A percentile compares a stretch with the other conserved stretches of the same genome.
These are phyloP conservation scores for Spirogloea muscicola DNA, from an alignment of 139 green algal species.

Conservation along the genomic window DNA sequence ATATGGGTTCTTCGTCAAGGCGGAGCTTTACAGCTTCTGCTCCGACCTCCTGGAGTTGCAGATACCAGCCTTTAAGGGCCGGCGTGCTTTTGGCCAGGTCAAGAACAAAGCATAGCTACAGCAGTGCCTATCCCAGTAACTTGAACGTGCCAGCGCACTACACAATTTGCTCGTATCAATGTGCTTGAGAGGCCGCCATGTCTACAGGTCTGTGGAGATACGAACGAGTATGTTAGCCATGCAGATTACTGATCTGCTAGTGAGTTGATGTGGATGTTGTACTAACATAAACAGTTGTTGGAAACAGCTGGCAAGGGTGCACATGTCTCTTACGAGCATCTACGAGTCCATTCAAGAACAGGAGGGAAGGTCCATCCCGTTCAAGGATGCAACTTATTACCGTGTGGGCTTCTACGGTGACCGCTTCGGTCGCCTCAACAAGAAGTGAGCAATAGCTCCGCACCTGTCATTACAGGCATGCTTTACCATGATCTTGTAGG, in stretches of 20 bases:
- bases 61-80: slow-evolving; percentile 33
- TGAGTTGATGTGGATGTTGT: too few species aligned
- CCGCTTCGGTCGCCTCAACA: slow-evolving; percentile 25
- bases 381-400: slow-evolving; percentile 43
- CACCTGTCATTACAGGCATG: too few species aligned
- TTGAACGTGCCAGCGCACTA: too few species aligned
- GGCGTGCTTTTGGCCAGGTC: slow-evolving; percentile 19
- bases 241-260: too few species aligned
- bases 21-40: slow-evolving; percentile 41
- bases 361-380: slow-evolving; percentile 30
- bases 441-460: slow-evolving; percentile 17
- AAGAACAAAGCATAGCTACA: too few species aligned
- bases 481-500: not conserved
- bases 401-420: slow-evolving; percentile 44
- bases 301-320: slow-evolving; percentile 37
- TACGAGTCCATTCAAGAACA: slow-evolving; percentile 39
- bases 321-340: slow-evolving; percentile 17
- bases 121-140: too few species aligned
- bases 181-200: too few species aligned
- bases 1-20: slow-evolving; percentile 42
- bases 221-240: too few species aligned
- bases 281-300: too few species aligned
- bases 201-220: too few species aligned
- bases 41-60: slow-evolving; percentile 34
- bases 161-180: too few species aligned